Conservation (phyloP, 768 basidiomycete species). For the Astraeus odoratus region DNA sequence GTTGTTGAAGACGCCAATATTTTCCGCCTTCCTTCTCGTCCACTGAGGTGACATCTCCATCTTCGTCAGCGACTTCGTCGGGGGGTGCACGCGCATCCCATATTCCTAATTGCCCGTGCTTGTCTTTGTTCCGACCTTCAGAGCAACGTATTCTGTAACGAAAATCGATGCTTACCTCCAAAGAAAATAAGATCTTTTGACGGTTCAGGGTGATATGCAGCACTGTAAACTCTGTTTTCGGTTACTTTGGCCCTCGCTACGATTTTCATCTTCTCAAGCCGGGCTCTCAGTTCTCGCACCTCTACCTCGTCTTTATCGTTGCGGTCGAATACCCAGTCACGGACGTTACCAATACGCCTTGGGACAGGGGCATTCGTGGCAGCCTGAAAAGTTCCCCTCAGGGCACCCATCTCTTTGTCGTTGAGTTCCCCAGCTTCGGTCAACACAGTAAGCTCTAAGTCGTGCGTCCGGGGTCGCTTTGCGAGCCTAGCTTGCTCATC, state of each 20-base stretch:
- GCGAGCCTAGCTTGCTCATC: constrained; percentile 59
- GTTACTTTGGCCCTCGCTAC: constrained; percentile 78
- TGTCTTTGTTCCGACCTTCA: constrained; percentile 44
- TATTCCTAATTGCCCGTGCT: constrained; percentile 75
- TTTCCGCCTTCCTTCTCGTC: constrained; percentile 56
- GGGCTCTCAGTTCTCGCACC: constrained; percentile 48
- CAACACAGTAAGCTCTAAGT: constrained; percentile 53
- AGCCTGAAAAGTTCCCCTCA: constrained; percentile 40
- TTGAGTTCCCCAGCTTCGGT: constrained; percentile 40
- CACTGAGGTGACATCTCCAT: constrained; percentile 38
- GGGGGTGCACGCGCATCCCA: constrained; percentile 76
- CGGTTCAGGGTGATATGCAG: constrained; percentile 73
- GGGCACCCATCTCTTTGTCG: constrained; percentile 36
- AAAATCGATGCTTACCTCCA: constrained; percentile 46
- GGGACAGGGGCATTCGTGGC: constrained; percentile 32
- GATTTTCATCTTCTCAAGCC: constrained; percentile 51
- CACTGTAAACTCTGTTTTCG: constrained; percentile 65
- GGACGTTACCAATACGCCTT: constrained; percentile 36
- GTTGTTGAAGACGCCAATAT: constrained; percentile 73
- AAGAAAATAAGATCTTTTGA: constrained; percentile 84
- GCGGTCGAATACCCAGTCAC: constrained; percentile 45
- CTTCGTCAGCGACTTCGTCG: constrained; percentile 63
- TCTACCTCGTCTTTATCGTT: constrained; percentile 42
- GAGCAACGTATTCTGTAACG: not conserved
- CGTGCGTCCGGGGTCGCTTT: constrained; percentile 61